Base-by-base conservation (phyloP, 2,329 filamentous ascomycete species). In the Colletotrichum sublineola region DNA sequence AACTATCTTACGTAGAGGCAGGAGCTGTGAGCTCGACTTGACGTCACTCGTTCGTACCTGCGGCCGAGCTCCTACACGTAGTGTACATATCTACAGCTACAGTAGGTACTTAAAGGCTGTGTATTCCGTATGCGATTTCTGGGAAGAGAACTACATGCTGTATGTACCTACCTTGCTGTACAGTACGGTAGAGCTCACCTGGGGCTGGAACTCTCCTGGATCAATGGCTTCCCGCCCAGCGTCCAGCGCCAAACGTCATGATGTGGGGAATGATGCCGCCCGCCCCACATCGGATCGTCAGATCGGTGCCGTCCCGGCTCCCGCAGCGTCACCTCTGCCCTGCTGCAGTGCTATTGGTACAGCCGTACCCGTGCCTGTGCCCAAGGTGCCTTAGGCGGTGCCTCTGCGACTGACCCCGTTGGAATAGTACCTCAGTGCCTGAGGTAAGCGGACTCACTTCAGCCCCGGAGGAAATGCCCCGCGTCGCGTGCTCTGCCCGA, bases 391-490 rank as follows among this genome's bases (percentile, higher is more conserved):
- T 20, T 1, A 44, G 14, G 42, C 9, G 6, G 18, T 29, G 48
- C 6, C n/a, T n/a, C n/a, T n/a, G 24, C 24, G 24, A 24, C 24
- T 24, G 24, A 24, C 24, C 24, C 24, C 24, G 24, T 24, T 24
- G 24, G 24, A 24, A 24, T 24, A 24, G 24, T 24, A 24, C 24
- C 24, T 24, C 24, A 24, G 24, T 24, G 24, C 24, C 24, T 24
- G 24, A 24, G 24, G 24, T 24, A 24, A 24, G 24, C 24, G 24
- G 24, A 24, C 24, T 7, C 50, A 15, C 50, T 31, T 24, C 9
- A 31, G 14, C 9, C 48, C 50, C 68, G 68, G 68, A 71, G 68
- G 55, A 67, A 67, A 60, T 24, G 56, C 24, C 68, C 68, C 68
- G 68, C n/a, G 38, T 46, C 33, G 61, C 63, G 55, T 67, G 67